phyloP scores from a whole-genome alignment of 164 flowering plant species.

The Vitis cinerea region DNA sequence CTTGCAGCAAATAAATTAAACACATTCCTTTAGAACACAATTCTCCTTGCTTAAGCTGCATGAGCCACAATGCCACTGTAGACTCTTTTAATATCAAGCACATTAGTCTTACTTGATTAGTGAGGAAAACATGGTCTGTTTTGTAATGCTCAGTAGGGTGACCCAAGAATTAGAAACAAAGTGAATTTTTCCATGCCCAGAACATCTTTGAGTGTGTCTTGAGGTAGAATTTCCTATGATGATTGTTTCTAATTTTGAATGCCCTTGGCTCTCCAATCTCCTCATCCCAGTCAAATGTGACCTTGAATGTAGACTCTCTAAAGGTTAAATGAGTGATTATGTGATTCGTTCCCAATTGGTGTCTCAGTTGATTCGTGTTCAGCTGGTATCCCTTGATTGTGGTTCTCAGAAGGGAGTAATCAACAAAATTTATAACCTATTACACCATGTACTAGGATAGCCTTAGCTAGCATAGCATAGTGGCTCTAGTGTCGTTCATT shows the following conservation, averaged over 20 bases:
- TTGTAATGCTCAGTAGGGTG: conserved; percentile 43
- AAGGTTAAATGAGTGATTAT: conserved; percentile 18
- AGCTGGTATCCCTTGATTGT: too few relatives aligned
- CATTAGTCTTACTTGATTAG: conserved; percentile 42
- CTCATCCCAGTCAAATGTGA: conserved; percentile 52
- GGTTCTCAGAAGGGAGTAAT: too few relatives aligned
- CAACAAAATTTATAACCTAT: too few relatives aligned
- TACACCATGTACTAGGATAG: too few relatives aligned
- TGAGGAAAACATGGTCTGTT: conserved; percentile 51
- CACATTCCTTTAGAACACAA: neutral
- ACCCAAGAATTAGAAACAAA: conserved; percentile 71
- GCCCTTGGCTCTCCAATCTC: conserved; percentile 58
- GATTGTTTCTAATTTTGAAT: conserved; percentile 39
- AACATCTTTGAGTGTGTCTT: conserved; percentile 50
- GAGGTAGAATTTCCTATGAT: conserved; percentile 49
- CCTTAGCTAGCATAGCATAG: too few relatives aligned
- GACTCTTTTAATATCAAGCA: neutral
- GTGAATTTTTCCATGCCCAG: conserved; percentile 44
- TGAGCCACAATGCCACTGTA: too few relatives aligned
- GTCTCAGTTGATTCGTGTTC: too few relatives aligned
- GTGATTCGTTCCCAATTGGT: too few relatives aligned
- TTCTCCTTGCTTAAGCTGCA: too few relatives aligned
- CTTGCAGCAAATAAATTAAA: conserved; percentile 27
- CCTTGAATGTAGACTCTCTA: conserved; percentile 35
- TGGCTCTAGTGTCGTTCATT: too few relatives aligned